phyloP scores from a whole-genome alignment of 345 rosid genomes.

The Gossypium ekmanianum region DNA sequence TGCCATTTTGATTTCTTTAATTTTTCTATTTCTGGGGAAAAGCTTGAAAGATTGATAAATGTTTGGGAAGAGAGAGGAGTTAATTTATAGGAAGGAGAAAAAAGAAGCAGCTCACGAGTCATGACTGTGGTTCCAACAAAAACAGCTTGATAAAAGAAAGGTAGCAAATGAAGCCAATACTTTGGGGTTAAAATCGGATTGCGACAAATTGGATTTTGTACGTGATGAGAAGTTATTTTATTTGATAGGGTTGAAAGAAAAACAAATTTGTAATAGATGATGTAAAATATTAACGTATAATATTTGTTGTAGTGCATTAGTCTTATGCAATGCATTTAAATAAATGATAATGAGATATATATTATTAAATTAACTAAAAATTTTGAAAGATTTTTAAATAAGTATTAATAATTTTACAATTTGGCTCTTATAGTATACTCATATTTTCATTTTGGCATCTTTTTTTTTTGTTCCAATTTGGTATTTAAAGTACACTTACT shows the following conservation, averaged over 20 bases:
- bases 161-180: background rate
- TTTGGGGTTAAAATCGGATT: background rate
- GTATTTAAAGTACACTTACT: too few species aligned
- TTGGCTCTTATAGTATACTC: too few species aligned
- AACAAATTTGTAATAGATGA: too few species aligned
- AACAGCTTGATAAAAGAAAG: background rate
- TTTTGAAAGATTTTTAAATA: too few species aligned
- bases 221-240: background rate
- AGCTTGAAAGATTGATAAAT: conserved; percentile 1
- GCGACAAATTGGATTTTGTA: background rate
- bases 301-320: too few species aligned
- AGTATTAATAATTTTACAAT: too few species aligned
- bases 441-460: too few species aligned
- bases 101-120: background rate
- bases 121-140: background rate
- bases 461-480: too few species aligned
- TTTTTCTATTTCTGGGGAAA: background rate
- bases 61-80: background rate
- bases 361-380: too few species aligned
- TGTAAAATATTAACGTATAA: too few species aligned
- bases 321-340: too few species aligned
- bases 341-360: too few species aligned
- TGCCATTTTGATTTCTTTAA: background rate
- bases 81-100: background rate
- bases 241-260: background rate